A percentile compares a stretch with the other conserved stretches of the same genome.
These are phyloP conservation scores for Mallotus repandus DNA, from an alignment of 441 rosid species.

Conservation along the genomic window DNA sequence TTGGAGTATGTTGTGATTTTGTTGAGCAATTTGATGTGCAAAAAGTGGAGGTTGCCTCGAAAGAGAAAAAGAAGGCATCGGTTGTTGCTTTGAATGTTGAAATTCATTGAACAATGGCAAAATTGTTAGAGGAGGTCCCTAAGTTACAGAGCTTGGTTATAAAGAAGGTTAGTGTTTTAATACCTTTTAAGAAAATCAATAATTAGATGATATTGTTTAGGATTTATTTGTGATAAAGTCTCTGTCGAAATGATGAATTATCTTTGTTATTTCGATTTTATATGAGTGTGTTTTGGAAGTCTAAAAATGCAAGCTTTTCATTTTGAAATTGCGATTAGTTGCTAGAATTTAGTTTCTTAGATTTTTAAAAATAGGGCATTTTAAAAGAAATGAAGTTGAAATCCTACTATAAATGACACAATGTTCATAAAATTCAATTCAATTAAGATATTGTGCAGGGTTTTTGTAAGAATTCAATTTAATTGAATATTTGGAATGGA, in stretches of 20 bases:
- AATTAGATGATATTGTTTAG: too few species aligned
- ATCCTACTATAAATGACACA: too few species aligned
- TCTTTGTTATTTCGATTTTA: neutral
- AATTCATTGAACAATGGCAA: conserved; percentile 88
- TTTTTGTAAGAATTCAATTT: too few species aligned
- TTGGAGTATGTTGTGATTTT: neutral
- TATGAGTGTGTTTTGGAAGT: neutral
- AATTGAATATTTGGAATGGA: too few species aligned
- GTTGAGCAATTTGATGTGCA: conserved; percentile 24
- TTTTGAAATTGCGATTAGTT: too few species aligned
- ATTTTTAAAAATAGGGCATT: too few species aligned
- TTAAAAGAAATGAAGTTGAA: too few species aligned
- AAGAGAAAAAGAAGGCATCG: conserved; percentile 76
- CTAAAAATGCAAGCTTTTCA: too few species aligned
- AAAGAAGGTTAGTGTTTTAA: conserved; percentile 63
- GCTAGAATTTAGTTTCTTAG: too few species aligned
- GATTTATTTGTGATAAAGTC: neutral
- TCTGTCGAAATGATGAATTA: neutral
- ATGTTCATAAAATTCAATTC: too few species aligned
- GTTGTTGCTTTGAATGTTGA: conserved; percentile 89
- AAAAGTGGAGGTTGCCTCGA: conserved; percentile 84
- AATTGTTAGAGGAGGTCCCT: conserved; percentile 83
- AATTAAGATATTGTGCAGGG: too few species aligned
- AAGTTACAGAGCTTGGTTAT: conserved; percentile 91
- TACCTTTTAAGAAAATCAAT: neutral